phyloP scores from a whole-genome alignment of 2,329 filamentous ascomycete species.

The Pyricularia grisea region DNA sequence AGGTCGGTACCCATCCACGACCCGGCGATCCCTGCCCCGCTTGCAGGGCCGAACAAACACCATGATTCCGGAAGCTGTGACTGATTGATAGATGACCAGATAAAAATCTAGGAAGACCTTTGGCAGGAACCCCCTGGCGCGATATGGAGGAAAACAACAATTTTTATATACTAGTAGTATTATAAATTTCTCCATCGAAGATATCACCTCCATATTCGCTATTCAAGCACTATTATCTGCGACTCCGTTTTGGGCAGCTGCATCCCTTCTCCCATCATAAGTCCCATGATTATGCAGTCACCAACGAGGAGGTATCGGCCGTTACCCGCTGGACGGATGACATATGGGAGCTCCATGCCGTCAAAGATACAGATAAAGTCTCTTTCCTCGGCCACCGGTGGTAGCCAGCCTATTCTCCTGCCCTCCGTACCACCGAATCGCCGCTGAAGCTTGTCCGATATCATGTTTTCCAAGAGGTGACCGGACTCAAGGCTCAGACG shows the following conservation, averaged over 20 bases:
- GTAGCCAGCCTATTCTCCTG: background rate
- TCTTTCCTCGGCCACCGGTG: background rate
- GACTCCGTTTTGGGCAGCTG: background rate
- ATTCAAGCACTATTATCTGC: background rate
- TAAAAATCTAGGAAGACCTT: too few species aligned
- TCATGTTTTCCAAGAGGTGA: background rate
- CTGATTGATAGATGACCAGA: too few species aligned
- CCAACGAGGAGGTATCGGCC: background rate
- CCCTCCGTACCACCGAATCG: background rate
- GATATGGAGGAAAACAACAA: too few species aligned
- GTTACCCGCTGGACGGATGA: background rate
- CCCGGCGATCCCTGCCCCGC: too few species aligned
- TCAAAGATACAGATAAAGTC: slow-evolving; percentile 1
- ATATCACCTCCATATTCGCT: background rate
- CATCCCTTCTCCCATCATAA: background rate
- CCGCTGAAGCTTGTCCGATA: background rate
- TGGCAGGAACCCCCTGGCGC: too few species aligned
- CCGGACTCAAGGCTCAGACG: background rate
- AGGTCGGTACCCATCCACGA: too few species aligned
- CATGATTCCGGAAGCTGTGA: too few species aligned
- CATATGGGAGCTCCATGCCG: background rate
- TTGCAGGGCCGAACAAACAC: too few species aligned
- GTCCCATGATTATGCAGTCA: background rate
- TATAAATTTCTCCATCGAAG: too few species aligned
- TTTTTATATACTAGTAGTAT: too few species aligned